phyloP scores from a whole-genome alignment of 2,329 filamentous ascomycete genomes.

The Diaporthe vexans region DNA sequence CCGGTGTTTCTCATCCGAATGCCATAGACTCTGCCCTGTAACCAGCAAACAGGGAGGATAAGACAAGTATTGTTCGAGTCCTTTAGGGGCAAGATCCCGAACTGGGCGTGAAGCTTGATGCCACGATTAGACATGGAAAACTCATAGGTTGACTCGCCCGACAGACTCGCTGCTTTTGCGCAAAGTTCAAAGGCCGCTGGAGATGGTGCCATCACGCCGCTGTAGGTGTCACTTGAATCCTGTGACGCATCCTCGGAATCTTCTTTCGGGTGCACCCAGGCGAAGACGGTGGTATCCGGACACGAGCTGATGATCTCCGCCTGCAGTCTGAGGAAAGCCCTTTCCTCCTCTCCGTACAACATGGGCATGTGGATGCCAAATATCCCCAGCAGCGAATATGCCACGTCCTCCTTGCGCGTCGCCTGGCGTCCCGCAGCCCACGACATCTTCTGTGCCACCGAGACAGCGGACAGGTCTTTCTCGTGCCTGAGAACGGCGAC shows the following conservation, averaged over 20 bases:
- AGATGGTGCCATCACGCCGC: constrained; percentile 34
- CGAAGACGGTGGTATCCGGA: constrained; percentile 33
- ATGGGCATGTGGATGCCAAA: constrained; percentile 39
- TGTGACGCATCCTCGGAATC: background rate
- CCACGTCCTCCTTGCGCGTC: constrained; percentile 38
- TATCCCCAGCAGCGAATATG: constrained; percentile 35
- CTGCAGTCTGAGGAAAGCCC: constrained; percentile 37
- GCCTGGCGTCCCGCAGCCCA: constrained; percentile 34
- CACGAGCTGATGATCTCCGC: constrained; percentile 35
- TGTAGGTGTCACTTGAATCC: background rate
- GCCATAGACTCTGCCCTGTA: background rate
- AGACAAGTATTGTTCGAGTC: background rate
- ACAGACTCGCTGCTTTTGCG: background rate
- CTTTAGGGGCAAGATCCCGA: background rate
- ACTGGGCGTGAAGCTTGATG: constrained; percentile 29
- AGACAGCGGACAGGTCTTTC: constrained; percentile 2
- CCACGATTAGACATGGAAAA: constrained; percentile 37
- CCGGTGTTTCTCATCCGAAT: constrained; percentile 21
- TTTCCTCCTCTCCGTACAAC: constrained; percentile 39
- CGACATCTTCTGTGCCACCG: constrained; percentile 41
- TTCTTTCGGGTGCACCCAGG: background rate
- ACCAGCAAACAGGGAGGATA: constrained; percentile 25
- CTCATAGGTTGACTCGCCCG: constrained; percentile 14
- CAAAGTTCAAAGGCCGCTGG: background rate
- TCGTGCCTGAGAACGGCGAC: constrained; percentile 28